Evolutionary conservation across 345 rosid species (phyloP).

Genomic region (Angophora floribunda): DNA sequence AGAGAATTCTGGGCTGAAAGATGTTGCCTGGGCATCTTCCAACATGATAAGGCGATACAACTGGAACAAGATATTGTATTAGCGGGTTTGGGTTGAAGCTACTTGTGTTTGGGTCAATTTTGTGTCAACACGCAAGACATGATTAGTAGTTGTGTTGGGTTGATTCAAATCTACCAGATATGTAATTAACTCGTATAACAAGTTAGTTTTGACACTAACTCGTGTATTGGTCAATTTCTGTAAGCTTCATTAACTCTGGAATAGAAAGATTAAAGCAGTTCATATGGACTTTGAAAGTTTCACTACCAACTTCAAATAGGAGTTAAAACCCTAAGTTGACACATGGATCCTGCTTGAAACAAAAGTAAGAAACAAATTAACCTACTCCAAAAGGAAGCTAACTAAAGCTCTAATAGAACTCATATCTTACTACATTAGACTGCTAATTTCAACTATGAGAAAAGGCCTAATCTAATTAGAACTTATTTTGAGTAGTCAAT

Average conservation of each 20-base stretch:
- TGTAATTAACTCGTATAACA: not conserved
- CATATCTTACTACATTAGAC: not conserved
- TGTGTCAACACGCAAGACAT: not conserved
- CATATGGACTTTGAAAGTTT: not conserved
- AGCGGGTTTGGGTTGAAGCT: not conserved
- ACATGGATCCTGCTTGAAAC: not conserved
- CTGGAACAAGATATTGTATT: not conserved
- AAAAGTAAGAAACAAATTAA: not conserved
- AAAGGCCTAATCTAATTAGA: not conserved
- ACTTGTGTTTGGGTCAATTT: not conserved
- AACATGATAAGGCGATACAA: not conserved
- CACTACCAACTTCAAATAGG: not conserved
- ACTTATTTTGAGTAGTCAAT: not conserved
- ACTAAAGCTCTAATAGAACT: not conserved
- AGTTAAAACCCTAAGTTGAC: not conserved
- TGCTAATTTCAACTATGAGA: not conserved
- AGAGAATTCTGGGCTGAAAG: not conserved
- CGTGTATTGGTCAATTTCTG: not conserved
- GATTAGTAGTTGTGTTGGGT: not conserved
- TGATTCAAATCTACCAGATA: not conserved
- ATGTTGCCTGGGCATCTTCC: not conserved
- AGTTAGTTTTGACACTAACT: not conserved
- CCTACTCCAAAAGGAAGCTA: not conserved
- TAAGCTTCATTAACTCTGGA: not conserved
- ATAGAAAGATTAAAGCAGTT: not conserved